A percentile compares a stretch with the other conserved stretches of the same genome.
These are phyloP conservation scores for Furcasterigmium sp. DNA, from an alignment of 2,329 filamentous ascomycete genomes.

Conservation along the genomic window DNA sequence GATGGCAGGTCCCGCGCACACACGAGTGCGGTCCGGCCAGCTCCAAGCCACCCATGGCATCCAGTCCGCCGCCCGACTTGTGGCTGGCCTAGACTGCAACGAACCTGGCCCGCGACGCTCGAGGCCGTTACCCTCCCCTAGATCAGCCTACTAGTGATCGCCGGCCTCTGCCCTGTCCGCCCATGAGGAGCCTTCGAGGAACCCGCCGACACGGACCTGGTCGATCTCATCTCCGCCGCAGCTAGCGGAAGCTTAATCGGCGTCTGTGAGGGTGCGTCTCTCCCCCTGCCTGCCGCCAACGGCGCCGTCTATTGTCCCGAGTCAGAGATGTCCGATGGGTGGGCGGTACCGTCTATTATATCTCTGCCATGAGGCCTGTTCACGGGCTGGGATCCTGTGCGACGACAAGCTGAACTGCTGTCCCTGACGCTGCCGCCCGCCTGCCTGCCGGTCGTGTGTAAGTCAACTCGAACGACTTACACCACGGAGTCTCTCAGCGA, in stretches of 20 bases:
- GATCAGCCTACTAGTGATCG: neutral
- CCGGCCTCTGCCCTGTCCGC: neutral
- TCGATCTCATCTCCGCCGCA: neutral
- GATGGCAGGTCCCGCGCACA: too few relatives aligned
- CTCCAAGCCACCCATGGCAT: neutral
- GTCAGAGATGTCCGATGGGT: neutral
- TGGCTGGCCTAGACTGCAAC: neutral
- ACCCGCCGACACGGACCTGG: neutral
- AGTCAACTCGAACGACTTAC: too few relatives aligned
- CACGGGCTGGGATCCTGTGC: too few relatives aligned
- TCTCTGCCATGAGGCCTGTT: too few relatives aligned
- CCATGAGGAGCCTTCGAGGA: too few relatives aligned
- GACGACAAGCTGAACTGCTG: too few relatives aligned
- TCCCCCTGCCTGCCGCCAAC: neutral
- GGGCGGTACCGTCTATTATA: too few relatives aligned
- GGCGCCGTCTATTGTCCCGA: neutral
- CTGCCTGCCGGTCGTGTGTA: neutral
- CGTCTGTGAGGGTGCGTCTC: neutral
- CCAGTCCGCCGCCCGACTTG: neutral
- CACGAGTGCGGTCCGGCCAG: too few relatives aligned
- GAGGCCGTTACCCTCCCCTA: neutral
- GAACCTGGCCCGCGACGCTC: neutral
- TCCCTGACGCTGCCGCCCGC: neutral
- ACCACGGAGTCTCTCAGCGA: neutral
- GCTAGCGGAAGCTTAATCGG: neutral